phyloP scores from a whole-genome alignment of 2,329 filamentous ascomycete species.

The Aspergillus niger region DNA sequence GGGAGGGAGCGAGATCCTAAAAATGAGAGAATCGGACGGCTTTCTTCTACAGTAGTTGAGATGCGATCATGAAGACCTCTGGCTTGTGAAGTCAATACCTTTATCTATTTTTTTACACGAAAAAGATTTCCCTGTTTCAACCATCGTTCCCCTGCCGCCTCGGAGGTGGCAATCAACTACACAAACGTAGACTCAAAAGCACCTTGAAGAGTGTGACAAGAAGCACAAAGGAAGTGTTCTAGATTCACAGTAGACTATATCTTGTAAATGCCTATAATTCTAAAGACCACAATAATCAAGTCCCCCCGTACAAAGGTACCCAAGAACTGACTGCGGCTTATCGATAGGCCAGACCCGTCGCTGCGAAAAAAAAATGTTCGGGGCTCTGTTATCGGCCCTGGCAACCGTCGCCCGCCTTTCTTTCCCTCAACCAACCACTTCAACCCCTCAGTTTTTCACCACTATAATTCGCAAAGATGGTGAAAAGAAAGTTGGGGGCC shows the following conservation, averaged over 20 bases:
- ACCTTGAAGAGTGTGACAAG: neutral
- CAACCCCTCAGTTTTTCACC: slow-evolving; percentile 56
- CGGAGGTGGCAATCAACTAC: neutral
- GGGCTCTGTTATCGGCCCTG: slow-evolving; percentile 15
- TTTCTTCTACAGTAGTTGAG: slow-evolving; percentile 45
- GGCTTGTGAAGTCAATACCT: slow-evolving; percentile 24
- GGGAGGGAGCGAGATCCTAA: slow-evolving; percentile 41
- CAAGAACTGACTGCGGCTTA: slow-evolving; percentile 28
- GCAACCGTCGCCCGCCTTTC: slow-evolving; percentile 59
- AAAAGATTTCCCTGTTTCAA: slow-evolving; percentile 22
- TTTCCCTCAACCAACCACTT: slow-evolving; percentile 63
- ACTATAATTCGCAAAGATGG: slow-evolving; percentile 54
- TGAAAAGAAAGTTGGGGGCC: slow-evolving; percentile 85
- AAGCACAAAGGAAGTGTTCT: neutral
- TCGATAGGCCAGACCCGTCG: slow-evolving; percentile 30
- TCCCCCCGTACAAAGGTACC: neutral
- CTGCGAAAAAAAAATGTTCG: slow-evolving; percentile 35
- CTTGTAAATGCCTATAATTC: too few relatives aligned
- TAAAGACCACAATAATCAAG: neutral
- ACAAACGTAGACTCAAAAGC: neutral
- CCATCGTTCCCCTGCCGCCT: neutral
- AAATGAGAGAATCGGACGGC: slow-evolving; percentile 41
- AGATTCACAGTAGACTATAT: too few relatives aligned
- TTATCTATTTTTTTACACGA: slow-evolving; percentile 26
- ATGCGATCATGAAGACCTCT: slow-evolving; percentile 45